Evolutionary conservation across 2,329 filamentous ascomycete species (phyloP), one percentile per base, ranked within the genome.

Genomic region (Talaromyces sp.): DNA sequence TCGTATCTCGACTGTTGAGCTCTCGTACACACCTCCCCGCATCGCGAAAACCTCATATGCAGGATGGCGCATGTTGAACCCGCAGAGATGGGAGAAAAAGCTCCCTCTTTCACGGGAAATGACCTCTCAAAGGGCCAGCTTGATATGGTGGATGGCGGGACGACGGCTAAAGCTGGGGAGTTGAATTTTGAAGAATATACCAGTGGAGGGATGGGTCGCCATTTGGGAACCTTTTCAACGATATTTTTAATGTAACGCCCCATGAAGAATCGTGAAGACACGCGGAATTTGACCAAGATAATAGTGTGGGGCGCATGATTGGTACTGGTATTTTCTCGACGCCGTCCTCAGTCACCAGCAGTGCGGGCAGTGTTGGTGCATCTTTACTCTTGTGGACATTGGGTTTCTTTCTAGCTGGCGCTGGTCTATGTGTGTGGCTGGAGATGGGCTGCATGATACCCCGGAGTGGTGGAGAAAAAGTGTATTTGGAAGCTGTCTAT

Each of bases 311-410:
- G 35, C 79, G 86, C 35, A 84, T 88, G 20, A 84, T 88, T 32
- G 86, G 86, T 16, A 86, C 81, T 57, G 86, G 86, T 29, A 88
- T 89, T 57, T 89, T 89, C 62, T 86, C 86, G 0, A 88, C 85
- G 0, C 86, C 85, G 0, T 86, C 83, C 0, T 79, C 83, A 3
- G 86, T 90, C 47, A 76, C 87, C 1, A 78, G 81, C 22, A 80
- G 82, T 0, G 84, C 84, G 1, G 86, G 87, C 2, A 89, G 85
- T 52, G 79, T 86, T 0, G 86, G 85, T 0, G 73, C 88, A 1
- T 79, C 84, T 1, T 69, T 89, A 6, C 60, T 78, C 0, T 71
- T 90, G 0, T 89, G 87, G 87, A 52, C 86, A 0, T 68, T 82
- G 0, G 86, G 86, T 1, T 80, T 83, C 2, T 55, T 84, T 2